Percentiles rank a stretch among this genome's conserved stretches.
These are phyloP conservation scores for Grosmannia penicillata DNA, from an alignment of 2,329 filamentous ascomycete genomes.

Conservation along the genomic window DNA sequence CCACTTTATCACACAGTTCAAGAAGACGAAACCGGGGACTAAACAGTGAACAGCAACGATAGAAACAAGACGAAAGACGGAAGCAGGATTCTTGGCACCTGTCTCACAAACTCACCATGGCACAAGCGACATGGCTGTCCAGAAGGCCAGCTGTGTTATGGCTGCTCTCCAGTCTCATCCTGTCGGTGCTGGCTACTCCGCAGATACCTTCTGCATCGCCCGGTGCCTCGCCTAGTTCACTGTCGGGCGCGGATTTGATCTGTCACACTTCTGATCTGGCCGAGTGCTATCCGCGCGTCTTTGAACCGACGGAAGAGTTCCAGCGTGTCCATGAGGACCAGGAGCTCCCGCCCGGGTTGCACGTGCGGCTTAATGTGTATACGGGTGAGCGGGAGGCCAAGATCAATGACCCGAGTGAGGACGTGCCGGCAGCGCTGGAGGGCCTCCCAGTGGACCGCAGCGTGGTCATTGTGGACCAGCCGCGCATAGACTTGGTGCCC, in stretches of 20 bases:
- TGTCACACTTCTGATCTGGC: constrained; percentile 44
- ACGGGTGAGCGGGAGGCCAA: constrained; percentile 52
- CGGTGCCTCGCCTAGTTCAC: neutral
- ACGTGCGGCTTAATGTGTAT: constrained; percentile 49
- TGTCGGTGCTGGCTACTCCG: too few species aligned
- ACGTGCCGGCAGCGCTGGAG: constrained; percentile 25
- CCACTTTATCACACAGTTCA: too few species aligned
- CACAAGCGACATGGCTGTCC: too few species aligned
- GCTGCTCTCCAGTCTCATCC: neutral
- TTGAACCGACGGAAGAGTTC: constrained; percentile 50
- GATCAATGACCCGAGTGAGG: constrained; percentile 43
- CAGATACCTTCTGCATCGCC: too few species aligned
- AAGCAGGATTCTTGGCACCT: too few species aligned
- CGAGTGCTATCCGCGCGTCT: constrained; percentile 52
- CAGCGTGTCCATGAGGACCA: constrained; percentile 49
- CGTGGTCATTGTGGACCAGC: constrained; percentile 38
- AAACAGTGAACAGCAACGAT: too few species aligned
- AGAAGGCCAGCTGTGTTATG: too few species aligned
- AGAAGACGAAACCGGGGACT: too few species aligned
- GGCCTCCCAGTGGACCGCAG: constrained; percentile 37
- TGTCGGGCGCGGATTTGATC: constrained; percentile 32
- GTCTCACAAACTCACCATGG: too few species aligned
- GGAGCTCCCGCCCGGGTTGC: constrained; percentile 48
- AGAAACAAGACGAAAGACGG: too few species aligned
- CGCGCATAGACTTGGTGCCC: constrained; percentile 12